Base-by-base conservation (phyloP, 2,329 filamentous ascomycete species). In the Didymosphaeria variabile region DNA sequence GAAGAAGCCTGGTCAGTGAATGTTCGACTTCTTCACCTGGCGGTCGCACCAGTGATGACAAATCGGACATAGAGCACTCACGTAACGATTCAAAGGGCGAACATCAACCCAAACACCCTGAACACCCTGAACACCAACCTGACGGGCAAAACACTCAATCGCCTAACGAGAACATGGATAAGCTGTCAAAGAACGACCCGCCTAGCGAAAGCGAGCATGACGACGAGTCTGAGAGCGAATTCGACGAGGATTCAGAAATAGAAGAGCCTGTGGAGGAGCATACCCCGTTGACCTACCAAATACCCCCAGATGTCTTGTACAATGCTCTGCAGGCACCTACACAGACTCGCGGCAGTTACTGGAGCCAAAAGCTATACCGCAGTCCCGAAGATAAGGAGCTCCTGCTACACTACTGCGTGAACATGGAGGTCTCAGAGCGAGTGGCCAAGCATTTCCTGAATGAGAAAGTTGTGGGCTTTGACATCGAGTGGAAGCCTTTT, bases 401-500 rank as follows among this genome's bases (percentile, higher is more conserved):
- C 49, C 86, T 83, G 56, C 87, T 94, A 0, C 91, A 96, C 75
- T 97, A 97, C 74, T 97, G 93, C 80, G 87, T 81, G 49, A 90
- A 82, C 62, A 84, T 84, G 40, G 81, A 88, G 40, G 87, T 87
- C 3, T 89, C 90, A 49, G 92, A 97, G 74, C 79, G 83, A 7
- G 87, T 91, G 8, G 80, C 86, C n/a, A 79, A 86, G 60, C 84
- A 91, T 61, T 97, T 97, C 69, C 68, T 88, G 49, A 69, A 85
- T 19, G 88, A 94, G 70, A 84, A 87, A 52, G 79, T 95, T 3
- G 75, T 97, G n/a, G 94, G 94, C 0, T 93, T 97, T 64, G 94
- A 97, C 70, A 84, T 97, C 51, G 94, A 97, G 80, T 97, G 94
- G 94, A 90, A 90, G 65, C 69, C 70, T 23, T 65, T 56, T 15